Base-by-base conservation (phyloP, 345 rosid species). In the Arabis hirsuta region DNA sequence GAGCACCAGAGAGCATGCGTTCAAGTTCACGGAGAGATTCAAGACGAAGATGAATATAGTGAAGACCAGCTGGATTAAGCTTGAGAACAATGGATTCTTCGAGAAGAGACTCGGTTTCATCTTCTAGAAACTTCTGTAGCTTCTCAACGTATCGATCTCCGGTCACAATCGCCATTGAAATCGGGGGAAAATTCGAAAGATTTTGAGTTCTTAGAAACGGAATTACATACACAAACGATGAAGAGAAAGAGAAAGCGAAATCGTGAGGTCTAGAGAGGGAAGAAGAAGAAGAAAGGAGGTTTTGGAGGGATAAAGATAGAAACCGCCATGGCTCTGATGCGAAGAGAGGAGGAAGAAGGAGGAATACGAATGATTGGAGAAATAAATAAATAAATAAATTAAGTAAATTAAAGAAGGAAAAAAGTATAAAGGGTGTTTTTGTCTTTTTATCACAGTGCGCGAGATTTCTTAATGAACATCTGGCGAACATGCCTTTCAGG, bases 11-110 rank as follows among this genome's bases (percentile, higher is more conserved):
- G 43, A 95, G 89, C 67, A 95, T 85, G 46, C 83, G 76, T 78
- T 95, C 99, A 19, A 95, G 95, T 74, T 95, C 99, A 12, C 69
- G 88, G 52, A 95, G 82, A 39, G 99, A 85, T 78, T 95, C 99
- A 27, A 95, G 93, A 29, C 97, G 84, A 46, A 87, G 93, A 43
- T 95, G 93, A 8, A 95, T 86, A 73, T 95, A 95, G 88, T 88
- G 97, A 55, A 91, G 97, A 34, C 99, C 99, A 9, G 81, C 93
- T 12, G 99, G 96, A 50, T 95, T 95, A 27, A 95, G 96, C 86
- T 95, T 95, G 45, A 95, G 86, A 32, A 87, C 81, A 16, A 81
- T 62, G 12, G 87, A 59, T 20, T 87, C 90, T 27, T 95, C 99
- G 50, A 95, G 76, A 29, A 95, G 81, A 1, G 85, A 70, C 12